phyloP scores from a whole-genome alignment of 2,329 filamentous ascomycete genomes.

The Cladophialophora psammophila region DNA sequence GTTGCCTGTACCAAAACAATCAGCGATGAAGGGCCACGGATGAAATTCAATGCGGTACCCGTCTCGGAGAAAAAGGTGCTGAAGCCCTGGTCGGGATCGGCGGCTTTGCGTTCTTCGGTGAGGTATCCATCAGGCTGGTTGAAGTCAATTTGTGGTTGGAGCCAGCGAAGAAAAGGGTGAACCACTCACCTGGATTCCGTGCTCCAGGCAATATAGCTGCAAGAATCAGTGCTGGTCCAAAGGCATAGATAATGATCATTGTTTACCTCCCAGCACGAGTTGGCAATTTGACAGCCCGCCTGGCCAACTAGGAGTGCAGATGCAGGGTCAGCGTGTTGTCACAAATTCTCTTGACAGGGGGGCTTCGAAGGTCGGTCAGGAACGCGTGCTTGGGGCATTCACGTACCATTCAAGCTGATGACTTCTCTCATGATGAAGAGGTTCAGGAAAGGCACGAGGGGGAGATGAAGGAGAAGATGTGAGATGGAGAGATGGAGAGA shows the following conservation, averaged over 20 bases:
- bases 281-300: constrained; percentile 99
- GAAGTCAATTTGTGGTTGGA: constrained; percentile 37
- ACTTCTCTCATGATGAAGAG: constrained; percentile 89
- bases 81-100: constrained; percentile 94
- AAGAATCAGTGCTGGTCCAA: constrained; percentile 45
- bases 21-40: constrained; percentile 14
- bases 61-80: constrained; percentile 99
- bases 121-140: constrained; percentile 94
- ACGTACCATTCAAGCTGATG: constrained; percentile 96
- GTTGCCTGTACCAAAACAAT: constrained; percentile 68
- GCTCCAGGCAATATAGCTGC: constrained; percentile 99
- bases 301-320: constrained; percentile 81
- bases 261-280: constrained; percentile 99
- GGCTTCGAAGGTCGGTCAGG: constrained; percentile 29
- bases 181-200: constrained; percentile 90
- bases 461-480: constrained; percentile 15
- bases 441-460: constrained; percentile 18
- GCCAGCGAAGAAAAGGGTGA: constrained; percentile 24
- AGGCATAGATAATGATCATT: constrained; percentile 34
- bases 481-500: constrained; percentile 10
- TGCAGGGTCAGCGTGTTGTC: constrained; percentile 61
- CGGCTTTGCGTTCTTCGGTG: constrained; percentile 95
- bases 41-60: constrained; percentile 65
- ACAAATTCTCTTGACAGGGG: constrained; percentile 29
- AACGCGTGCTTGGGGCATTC: constrained; percentile 38